phyloP scores from a whole-genome alignment of 179 eudicot species.

The Dionaea muscipula region DNA sequence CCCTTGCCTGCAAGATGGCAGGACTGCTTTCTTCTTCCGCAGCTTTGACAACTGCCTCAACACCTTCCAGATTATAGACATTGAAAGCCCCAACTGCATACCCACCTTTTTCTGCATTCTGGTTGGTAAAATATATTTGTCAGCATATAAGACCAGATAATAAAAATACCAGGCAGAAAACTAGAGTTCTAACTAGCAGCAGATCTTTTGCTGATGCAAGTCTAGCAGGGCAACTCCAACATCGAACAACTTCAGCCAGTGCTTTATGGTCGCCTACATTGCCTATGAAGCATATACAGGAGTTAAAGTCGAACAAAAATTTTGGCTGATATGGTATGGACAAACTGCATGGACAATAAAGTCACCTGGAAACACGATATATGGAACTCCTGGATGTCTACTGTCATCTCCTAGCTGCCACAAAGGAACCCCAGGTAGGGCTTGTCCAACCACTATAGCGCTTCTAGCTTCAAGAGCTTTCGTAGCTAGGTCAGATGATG shows the following conservation, averaged over 20 bases:
- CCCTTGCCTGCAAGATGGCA: constrained; percentile 75
- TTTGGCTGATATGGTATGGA: constrained; percentile 8
- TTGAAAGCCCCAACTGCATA: constrained; percentile 99
- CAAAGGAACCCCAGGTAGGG: constrained; percentile 86
- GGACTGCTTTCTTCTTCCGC: constrained; percentile 88
- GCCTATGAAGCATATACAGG: constrained; percentile 29
- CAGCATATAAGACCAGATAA: not conserved
- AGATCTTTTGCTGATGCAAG: constrained; percentile 63
- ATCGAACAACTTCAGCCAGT: constrained; percentile 69
- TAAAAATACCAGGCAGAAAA: not conserved
- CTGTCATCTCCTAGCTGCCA: constrained; percentile 94
- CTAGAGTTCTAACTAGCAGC: constrained; percentile 43
- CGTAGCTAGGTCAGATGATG: constrained; percentile 97
- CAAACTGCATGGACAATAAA: constrained; percentile 5
- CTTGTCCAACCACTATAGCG: constrained; percentile 89
- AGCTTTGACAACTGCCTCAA: constrained; percentile 87
- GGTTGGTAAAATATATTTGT: no score
- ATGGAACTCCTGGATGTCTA: constrained; percentile 84
- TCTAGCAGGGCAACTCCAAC: constrained; percentile 64
- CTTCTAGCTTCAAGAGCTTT: constrained; percentile 83
- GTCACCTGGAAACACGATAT: constrained; percentile 91
- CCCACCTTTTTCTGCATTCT: constrained; percentile 87
- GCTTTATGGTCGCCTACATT: constrained; percentile 88
- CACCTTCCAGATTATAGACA: constrained; percentile 91
- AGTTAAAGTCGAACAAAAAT: constrained; percentile 1